Evolutionary conservation across 2,329 filamentous ascomycete species (phyloP).

Genomic region (Fusarium decemcellulare): DNA sequence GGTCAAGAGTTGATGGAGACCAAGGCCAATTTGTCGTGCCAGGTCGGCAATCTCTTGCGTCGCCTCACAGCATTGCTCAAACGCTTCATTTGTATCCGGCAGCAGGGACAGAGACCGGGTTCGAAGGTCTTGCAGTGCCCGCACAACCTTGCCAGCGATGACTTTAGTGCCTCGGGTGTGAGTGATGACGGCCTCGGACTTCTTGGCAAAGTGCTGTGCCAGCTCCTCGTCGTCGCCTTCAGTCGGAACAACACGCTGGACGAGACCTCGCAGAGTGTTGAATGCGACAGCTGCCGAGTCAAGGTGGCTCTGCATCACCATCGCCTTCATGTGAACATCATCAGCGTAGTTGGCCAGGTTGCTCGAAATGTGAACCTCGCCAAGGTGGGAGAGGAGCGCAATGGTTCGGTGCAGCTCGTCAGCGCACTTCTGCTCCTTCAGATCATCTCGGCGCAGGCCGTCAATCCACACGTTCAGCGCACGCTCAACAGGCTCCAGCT

Average conservation of each 20-base stretch:
- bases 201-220: conserved; percentile 76
- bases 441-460: conserved; percentile 83
- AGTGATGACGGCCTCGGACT: conserved; percentile 78
- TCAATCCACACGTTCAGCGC: conserved; percentile 92
- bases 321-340: conserved; percentile 82
- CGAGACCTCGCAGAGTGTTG: conserved; percentile 73
- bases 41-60: conserved; percentile 77
- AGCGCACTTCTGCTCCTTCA: conserved; percentile 87
- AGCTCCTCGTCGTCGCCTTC: conserved; percentile 72
- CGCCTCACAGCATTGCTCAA: conserved; percentile 77
- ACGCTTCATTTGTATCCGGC: conserved; percentile 75
- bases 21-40: conserved; percentile 76
- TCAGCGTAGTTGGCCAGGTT: conserved; percentile 82
- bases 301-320: conserved; percentile 84
- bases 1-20: conserved; percentile 74
- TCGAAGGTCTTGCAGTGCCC: conserved; percentile 83
- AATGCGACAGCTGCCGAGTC: conserved; percentile 82
- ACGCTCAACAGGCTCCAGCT: conserved; percentile 92
- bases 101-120: conserved; percentile 81
- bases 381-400: conserved; percentile 88
- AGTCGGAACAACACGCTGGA: conserved; percentile 74
- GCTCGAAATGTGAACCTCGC: conserved; percentile 81
- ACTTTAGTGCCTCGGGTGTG: conserved; percentile 89
- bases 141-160: conserved; percentile 82
- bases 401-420: conserved; percentile 87